Evolutionary conservation across 805 yeast genomes (phyloP), one percentile per base, ranked within the genome.

Genomic region (Candida argentea): DNA sequence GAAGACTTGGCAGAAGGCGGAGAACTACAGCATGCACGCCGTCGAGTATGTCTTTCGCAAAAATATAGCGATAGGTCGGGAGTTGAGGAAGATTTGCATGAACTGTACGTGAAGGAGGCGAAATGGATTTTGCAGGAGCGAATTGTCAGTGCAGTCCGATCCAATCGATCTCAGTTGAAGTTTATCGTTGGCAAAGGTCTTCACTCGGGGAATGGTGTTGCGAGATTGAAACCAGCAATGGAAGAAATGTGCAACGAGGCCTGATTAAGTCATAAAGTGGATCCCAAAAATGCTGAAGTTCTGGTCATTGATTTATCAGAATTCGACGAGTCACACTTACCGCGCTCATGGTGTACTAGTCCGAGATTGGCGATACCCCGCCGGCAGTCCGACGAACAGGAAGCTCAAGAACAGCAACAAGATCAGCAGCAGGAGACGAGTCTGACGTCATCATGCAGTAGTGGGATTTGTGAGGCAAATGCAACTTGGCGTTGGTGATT

Each of bases 131-230:
- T 89, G 38, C 82, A 78, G 40, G 73, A 70, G 35, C 66, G 97
- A 33, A 68, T 89, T 27, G 65, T 67, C 11, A 74, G 73, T 16
- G 84, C 76, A 30, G 64, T 73, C 10, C 58, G 72, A 14, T 55
- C 66, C 19, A 60, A 70, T 30, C 91, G 83, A 45, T 52, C 67
- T 3, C 71, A 68, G 27, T 57, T 89, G 25, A 71, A 74, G 37
- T 91, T 85, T 13, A 87, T 89, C 50, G 96, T 86, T 6, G 97
- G 97, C 6, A 89, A 89, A 53, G 97, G 96, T 5, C 47, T 74
- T 23, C 97, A 87, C 50, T 83, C 95, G 1, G 64, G 67, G 30
- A 64, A 74, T 39, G 94, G 93, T 9, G 70, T 84, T 29, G 87
- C 95, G 24, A 87, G 86, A 52, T 55, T 89, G 41, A 82, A 79